Evolutionary conservation across 1,284 basidiomycete genomes (phyloP).

Genomic region (Heterobasidion occidentale): DNA sequence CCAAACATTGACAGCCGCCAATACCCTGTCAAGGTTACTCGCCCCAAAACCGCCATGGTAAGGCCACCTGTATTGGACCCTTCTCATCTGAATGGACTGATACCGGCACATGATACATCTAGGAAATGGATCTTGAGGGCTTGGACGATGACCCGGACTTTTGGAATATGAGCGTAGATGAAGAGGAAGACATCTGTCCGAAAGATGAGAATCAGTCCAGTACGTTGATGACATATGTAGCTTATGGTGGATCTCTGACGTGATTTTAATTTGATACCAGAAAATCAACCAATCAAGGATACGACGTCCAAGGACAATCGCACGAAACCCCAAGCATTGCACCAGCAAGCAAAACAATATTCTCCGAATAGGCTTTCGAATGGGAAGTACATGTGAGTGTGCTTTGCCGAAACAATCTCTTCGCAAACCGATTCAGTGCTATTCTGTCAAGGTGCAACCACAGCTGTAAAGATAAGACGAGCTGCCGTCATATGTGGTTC

Average conservation of each 20-base stretch:
- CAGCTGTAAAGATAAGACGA: slow-evolving; percentile 67
- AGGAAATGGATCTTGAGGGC: slow-evolving; percentile 59
- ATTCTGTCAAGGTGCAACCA: slow-evolving; percentile 60
- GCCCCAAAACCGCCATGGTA: slow-evolving; percentile 56
- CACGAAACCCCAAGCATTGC: background rate
- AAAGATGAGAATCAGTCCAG: slow-evolving; percentile 26
- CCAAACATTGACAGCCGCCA: slow-evolving; percentile 43
- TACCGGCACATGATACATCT: background rate
- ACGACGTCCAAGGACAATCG: too few species aligned
- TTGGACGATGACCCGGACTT: slow-evolving; percentile 60
- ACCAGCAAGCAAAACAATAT: background rate
- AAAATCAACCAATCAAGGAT: too few species aligned
- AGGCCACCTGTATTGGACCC: too few species aligned
- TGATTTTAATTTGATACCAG: too few species aligned
- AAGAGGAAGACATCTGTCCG: slow-evolving; percentile 14
- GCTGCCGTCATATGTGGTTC: slow-evolving; percentile 71
- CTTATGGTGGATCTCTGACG: background rate
- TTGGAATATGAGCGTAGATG: slow-evolving; percentile 48
- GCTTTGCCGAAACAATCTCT: background rate
- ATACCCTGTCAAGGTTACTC: slow-evolving; percentile 62
- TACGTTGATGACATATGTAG: slow-evolving; percentile 1
- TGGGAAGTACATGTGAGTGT: slow-evolving; percentile 45
- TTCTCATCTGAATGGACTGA: too few species aligned
- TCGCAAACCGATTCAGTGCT: too few species aligned
- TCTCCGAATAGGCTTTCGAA: slow-evolving; percentile 28